Base-by-base conservation (phyloP, 2,329 filamentous ascomycete genomes). In the Colletotrichum camelliae region DNA sequence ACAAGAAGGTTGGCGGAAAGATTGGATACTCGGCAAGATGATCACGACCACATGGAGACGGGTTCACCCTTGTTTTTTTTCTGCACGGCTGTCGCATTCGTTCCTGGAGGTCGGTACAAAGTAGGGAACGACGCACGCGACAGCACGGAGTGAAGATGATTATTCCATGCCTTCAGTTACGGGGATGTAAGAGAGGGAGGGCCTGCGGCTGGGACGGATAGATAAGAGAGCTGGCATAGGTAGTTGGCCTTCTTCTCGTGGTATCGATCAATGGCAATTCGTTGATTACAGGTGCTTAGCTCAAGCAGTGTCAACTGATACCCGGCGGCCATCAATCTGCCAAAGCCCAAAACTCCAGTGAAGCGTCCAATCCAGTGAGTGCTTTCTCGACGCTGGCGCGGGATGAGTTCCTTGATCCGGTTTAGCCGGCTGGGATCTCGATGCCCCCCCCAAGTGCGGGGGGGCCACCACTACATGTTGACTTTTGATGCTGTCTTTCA, bases 291-390 rank as follows among this genome's bases (percentile, higher is more conserved):
- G 27, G 24, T 65, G 62, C 65, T 33, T 35, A 37, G 43, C 29
- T 52, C 31, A 12, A 39, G 15, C 18, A n/a, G 39, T 52, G 35
- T 60, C 39, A 64, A 75, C 62, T 55, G 68, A 75, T 67, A 75
- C 73, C 73, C 73, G 69, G 72, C 72, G 69, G 72, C 69, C 69
- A 48, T 72, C 68, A 64, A 62, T 27, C 37, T 61, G 67, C 33
- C 57, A 61, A 61, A 33, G 24, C 35, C 35, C 9, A 39, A 48
- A 48, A n/a, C 5, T 43, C 5, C 39, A 43, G 39, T n/a, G 18
- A 62, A 57, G 66, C 67, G 66, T 35, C 39, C 24, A 48, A 65
- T 27, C n/a, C 43, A 37, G 65, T 55, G 69, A 43, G 39, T 43
- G 18, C 39, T n/a, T 43, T 43, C 55, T 65, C 62, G 64, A 43